These are phyloP conservation scores for Dendrothele bispora DNA, from an alignment of 768 basidiomycete species.

Conservation along the genomic window DNA sequence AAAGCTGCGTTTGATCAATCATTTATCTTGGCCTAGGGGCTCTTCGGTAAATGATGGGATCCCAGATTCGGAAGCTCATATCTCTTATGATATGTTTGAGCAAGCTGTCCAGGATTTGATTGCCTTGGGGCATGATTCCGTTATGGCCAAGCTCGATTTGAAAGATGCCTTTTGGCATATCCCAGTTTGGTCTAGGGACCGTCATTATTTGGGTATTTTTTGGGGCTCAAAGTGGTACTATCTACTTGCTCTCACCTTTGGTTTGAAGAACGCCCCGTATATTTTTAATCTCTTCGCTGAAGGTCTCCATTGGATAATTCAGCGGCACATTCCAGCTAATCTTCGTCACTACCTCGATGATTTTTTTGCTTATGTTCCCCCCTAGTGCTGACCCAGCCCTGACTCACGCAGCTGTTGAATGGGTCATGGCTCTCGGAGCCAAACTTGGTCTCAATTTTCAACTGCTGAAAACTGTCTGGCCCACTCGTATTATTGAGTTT, in stretches of 20 bases:
- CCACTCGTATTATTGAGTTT: conserved; percentile 18
- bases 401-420: conserved; percentile 19
- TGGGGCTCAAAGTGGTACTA: conserved; percentile 27
- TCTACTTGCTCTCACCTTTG: conserved; percentile 30
- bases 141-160: conserved; percentile 36
- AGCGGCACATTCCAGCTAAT: conserved; percentile 27
- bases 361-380: conserved; percentile 28
- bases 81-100: conserved; percentile 27
- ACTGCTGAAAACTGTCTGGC: conserved; percentile 23
- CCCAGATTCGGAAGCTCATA: too few species aligned
- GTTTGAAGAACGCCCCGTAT: too few species aligned
- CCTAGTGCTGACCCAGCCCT: not conserved
- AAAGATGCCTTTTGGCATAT: conserved; percentile 38
- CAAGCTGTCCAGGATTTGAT: conserved; percentile 23
- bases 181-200: conserved; percentile 26
- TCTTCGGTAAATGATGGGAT: too few species aligned
- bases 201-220: conserved; percentile 30
- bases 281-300: too few species aligned
- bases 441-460: conserved; percentile 30
- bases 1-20: too few species aligned
- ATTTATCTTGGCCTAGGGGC: too few species aligned
- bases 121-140: conserved; percentile 23
- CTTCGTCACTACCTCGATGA: conserved; percentile 35
- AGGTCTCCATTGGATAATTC: conserved; percentile 41
- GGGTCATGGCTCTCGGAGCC: too few species aligned